Evolutionary conservation across 176 grass and related monocot genomes (phyloP), one percentile per base, ranked within the genome.

Genomic region (Tillandsia fasciculata): DNA sequence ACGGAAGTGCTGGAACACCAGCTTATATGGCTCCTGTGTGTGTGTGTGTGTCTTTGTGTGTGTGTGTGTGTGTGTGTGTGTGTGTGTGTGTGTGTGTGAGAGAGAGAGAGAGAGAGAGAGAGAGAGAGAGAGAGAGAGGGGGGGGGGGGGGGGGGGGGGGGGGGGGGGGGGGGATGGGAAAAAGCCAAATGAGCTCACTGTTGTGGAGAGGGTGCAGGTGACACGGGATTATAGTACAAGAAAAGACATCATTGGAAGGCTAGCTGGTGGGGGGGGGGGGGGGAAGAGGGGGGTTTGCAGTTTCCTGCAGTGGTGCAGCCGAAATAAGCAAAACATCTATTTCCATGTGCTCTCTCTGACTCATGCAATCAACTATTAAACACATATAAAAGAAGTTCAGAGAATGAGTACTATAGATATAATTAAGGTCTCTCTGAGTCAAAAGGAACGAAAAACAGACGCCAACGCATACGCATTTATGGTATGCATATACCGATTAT

Each of bases 231-330:
- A 63, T 51, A 69, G 66, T 63, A 77, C 66, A 65, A 23, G 52
- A 69, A 69, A 77, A 68, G 66, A 66, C 66, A 69, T 63, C 49
- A 51, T 28, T 69, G 52, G 52, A 69, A 69, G 65, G 53, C 33
- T 50, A 8, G 65, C 7, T 49, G 10, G 50, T 42, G 14, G 27
- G 18, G 51, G 1, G 23, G 24, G 17, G 11, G 14, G 42, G 18
- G 10, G 15, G 64, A 0, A 1, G 23, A 12, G 17, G 11, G 17
- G 22, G 18, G 15, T 10, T 29, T 28, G 1, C 53, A 77, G 52
- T 77, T 69, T 29, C 22, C 65, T 69, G 65, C 65, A 61, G 52
- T 26, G 53, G 50, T 47, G 73, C 50, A 67, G 49, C 64, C 49
- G 20, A 15, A 74, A 74, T 74, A 4, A 74, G 72, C 58, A 65